These are phyloP conservation scores for Cyathus striatus DNA, from an alignment of 768 basidiomycete species.

Conservation along the genomic window DNA sequence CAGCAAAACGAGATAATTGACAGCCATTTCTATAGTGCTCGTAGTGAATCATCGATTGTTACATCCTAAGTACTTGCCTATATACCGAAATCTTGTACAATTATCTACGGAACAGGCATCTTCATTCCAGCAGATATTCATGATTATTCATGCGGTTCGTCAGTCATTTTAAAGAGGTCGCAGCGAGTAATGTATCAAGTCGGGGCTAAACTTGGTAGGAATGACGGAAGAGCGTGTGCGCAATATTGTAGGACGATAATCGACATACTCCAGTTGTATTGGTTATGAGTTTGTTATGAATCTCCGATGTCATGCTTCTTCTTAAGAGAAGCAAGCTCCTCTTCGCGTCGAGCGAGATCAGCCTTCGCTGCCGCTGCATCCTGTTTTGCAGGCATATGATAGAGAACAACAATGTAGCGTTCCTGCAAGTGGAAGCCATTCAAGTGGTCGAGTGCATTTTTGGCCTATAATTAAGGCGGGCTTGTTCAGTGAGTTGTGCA, in stretches of 20 bases:
- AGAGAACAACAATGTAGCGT: constrained; percentile 96
- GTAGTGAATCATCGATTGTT: constrained; percentile 5
- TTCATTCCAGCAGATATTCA: too few relatives aligned
- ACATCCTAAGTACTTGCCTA: too few relatives aligned
- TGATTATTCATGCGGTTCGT: too few relatives aligned
- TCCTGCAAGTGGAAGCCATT: constrained; percentile 99
- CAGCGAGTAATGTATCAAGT: too few relatives aligned
- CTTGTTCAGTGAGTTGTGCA: constrained; percentile 8
- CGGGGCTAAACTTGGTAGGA: too few relatives aligned
- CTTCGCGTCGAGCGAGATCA: constrained; percentile 86
- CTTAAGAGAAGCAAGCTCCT: constrained; percentile 85
- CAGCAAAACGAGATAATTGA: constrained; percentile 2
- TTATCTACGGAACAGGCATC: too few relatives aligned
- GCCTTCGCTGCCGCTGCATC: constrained; percentile 91
- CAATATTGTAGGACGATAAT: too few relatives aligned
- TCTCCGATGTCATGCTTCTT: constrained; percentile 83
- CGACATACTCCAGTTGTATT: too few relatives aligned
- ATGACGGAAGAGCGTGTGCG: too few relatives aligned
- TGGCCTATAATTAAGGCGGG: constrained; percentile 53
- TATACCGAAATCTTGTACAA: too few relatives aligned
- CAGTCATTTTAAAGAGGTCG: too few relatives aligned
- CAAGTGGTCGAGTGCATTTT: constrained; percentile 93
- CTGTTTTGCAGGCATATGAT: constrained; percentile 97
- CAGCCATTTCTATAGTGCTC: constrained; percentile 2
- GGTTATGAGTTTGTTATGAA: constrained; percentile 44